A percentile compares a stretch with the other conserved stretches of the same genome.
Evolutionary conservation across 2,329 filamentous ascomycete species (phyloP).

Genomic region (Ciborinia camelliae): DNA sequence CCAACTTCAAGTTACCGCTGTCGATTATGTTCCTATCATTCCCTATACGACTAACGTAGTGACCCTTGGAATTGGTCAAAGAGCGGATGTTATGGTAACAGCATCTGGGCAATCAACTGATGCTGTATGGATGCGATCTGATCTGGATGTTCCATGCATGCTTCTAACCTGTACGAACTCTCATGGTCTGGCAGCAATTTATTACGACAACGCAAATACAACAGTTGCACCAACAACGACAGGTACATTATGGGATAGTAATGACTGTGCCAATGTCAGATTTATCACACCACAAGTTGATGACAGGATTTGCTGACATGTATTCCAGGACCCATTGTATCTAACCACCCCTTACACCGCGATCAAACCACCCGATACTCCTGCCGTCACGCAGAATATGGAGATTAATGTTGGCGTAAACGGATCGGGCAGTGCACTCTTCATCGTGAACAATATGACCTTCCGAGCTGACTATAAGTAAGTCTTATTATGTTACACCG

Average conservation of each 20-base stretch:
- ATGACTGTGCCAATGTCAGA: slow-evolving; percentile 19
- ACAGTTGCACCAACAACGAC: slow-evolving; percentile 12
- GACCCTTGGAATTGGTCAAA: slow-evolving; percentile 49
- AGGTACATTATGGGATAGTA: slow-evolving; percentile 16
- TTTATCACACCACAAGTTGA: not conserved
- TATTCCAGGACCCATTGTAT: slow-evolving; percentile 10
- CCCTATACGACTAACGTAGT: slow-evolving; percentile 50
- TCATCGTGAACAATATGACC: slow-evolving; percentile 14
- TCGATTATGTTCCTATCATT: slow-evolving; percentile 54
- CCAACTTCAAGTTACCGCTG: slow-evolving; percentile 53
- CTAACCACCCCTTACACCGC: slow-evolving; percentile 7
- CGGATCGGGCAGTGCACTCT: slow-evolving; percentile 8
- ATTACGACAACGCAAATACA: slow-evolving; percentile 16
- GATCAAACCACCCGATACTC: slow-evolving; percentile 8
- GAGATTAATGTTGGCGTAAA: slow-evolving; percentile 15
- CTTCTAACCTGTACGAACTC: slow-evolving; percentile 45
- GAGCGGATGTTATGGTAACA: slow-evolving; percentile 44
- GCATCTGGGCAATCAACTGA: slow-evolving; percentile 46
- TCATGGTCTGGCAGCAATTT: slow-evolving; percentile 54
- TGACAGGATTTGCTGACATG: not conserved
- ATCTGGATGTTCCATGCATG: slow-evolving; percentile 44
- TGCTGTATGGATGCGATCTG: slow-evolving; percentile 59
- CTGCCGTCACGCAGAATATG: slow-evolving; percentile 17
- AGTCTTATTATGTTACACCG: not conserved
- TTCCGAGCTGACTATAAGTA: slow-evolving; percentile 18